Evolutionary conservation across 805 yeast genomes (phyloP).

Genomic region (Metschnikowia orientalis): DNA sequence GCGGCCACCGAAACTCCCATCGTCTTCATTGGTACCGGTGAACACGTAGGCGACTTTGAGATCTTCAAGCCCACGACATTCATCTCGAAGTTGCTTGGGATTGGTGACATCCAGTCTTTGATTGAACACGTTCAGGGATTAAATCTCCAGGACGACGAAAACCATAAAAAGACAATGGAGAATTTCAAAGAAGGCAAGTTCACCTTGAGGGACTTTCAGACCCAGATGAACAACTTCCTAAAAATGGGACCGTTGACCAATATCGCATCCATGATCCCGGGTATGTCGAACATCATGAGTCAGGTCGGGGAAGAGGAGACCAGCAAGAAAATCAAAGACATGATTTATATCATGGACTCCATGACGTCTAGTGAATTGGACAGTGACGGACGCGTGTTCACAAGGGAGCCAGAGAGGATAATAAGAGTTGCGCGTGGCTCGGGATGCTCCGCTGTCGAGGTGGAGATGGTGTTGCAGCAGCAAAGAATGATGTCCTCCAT

Average conservation of each 20-base stretch:
- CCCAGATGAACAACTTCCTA: conserved; percentile 90
- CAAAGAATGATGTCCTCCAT: conserved; percentile 91
- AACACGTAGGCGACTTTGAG: conserved; percentile 90
- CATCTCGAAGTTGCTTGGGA: conserved; percentile 87
- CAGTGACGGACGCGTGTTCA: conserved; percentile 78
- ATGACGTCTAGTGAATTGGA: conserved; percentile 92
- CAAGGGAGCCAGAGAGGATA: conserved; percentile 77
- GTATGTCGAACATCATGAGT: conserved; percentile 76
- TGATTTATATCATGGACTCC: conserved; percentile 91
- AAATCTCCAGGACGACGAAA: conserved; percentile 58
- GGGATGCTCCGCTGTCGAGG: conserved; percentile 88
- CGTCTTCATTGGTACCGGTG: conserved; percentile 97
- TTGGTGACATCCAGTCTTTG: conserved; percentile 91
- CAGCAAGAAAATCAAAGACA: conserved; percentile 71
- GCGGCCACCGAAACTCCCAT: conserved; percentile 96
- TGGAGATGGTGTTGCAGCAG: conserved; percentile 86
- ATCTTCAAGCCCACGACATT: conserved; percentile 85
- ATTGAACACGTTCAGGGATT: conserved; percentile 90
- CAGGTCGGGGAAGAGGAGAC: conserved; percentile 93
- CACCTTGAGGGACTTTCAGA: conserved; percentile 84
- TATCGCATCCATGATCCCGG: conserved; percentile 93
- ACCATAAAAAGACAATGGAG: conserved; percentile 86
- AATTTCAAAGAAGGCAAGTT: conserved; percentile 93
- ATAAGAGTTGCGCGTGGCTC: conserved; percentile 91
- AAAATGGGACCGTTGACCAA: conserved; percentile 96